phyloP scores from a whole-genome alignment of 768 basidiomycete genomes.

The Xanthoconium stramineum region DNA sequence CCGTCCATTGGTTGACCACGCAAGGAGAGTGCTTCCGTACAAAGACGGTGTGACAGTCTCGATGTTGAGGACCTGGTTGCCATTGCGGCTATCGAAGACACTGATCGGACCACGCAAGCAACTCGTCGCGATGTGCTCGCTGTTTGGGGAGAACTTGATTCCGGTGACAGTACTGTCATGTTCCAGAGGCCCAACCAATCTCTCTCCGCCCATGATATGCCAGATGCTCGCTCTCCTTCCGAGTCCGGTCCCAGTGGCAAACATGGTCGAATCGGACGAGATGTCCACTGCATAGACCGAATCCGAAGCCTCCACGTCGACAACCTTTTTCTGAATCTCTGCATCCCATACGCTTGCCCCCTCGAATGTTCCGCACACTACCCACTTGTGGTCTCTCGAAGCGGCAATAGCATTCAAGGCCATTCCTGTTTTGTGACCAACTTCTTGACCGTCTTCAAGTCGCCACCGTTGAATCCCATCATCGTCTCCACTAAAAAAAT shows the following conservation, averaged over 20 bases:
- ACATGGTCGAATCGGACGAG: background rate
- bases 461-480: background rate
- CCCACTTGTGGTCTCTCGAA: background rate
- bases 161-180: background rate
- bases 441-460: background rate
- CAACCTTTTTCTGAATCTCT: background rate
- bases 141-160: slow-evolving; percentile 1
- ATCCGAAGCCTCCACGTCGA: background rate
- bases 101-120: background rate
- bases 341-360: background rate
- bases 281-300: background rate
- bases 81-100: background rate
- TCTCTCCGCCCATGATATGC: background rate
- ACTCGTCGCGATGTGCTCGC: background rate
- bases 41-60: background rate
- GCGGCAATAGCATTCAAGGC: background rate
- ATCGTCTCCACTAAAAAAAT: background rate
- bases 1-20: background rate
- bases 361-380: background rate
- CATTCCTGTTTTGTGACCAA: background rate
- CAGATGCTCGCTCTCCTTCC: background rate
- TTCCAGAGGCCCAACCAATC: background rate
- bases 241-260: background rate
- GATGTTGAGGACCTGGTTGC: background rate
- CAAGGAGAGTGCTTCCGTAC: background rate